Percentiles rank a stretch among this genome's conserved stretches.
phyloP scores from a whole-genome alignment of 768 basidiomycete species.

The Kwoniella europaea region DNA sequence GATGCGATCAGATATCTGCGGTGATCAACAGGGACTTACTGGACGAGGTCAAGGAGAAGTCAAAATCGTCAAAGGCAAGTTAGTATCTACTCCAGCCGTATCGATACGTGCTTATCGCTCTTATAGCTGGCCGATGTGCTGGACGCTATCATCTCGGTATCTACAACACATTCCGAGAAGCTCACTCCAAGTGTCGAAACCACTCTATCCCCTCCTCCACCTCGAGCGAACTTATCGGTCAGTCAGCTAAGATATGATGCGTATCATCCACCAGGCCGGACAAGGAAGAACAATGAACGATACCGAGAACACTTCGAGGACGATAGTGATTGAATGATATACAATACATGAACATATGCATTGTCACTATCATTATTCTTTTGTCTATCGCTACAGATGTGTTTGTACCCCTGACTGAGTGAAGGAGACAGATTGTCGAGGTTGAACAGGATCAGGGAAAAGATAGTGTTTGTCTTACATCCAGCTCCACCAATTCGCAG shows the following conservation, averaged over 20 bases:
- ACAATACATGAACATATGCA: background rate
- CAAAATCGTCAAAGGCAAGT: conserved; percentile 11
- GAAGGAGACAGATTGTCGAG: no score
- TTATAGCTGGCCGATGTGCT: conserved; percentile 19
- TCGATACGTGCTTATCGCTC: background rate
- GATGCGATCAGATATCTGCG: conserved; percentile 14
- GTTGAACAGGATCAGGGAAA: no score
- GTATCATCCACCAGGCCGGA: conserved; percentile 21
- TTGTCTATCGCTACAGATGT: background rate
- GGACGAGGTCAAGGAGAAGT: conserved; percentile 6
- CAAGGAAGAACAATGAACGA: background rate
- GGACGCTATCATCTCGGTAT: conserved; percentile 11
- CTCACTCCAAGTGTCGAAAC: background rate
- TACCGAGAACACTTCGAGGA: conserved; percentile 8
- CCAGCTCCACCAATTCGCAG: conserved; percentile 31
- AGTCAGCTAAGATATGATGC: conserved; percentile 32
- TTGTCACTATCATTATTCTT: background rate
- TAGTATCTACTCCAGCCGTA: background rate
- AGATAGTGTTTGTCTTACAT: background rate
- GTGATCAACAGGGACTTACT: conserved; percentile 14
- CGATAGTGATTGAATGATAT: conserved; percentile 12
- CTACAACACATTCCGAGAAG: background rate
- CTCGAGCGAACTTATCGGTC: conserved; percentile 2
- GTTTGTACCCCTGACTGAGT: background rate
- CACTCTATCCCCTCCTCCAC: background rate